Conservation (phyloP, 768 basidiomycete genomes). For the Rhizopogon sp. region DNA sequence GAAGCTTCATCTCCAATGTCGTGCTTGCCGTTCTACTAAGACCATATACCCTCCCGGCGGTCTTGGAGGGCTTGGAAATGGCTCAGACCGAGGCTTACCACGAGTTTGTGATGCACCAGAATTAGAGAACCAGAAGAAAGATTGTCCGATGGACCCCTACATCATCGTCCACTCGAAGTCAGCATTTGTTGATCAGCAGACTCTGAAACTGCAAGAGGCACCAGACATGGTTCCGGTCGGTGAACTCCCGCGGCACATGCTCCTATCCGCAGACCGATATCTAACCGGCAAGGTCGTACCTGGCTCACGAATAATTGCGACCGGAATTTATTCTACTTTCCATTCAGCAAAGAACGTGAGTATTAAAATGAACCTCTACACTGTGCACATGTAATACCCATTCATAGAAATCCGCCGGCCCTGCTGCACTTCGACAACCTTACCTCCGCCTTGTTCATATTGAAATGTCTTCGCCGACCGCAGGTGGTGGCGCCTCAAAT, state of each 20-base stretch:
- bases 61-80: constrained; percentile 82
- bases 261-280: constrained; percentile 86
- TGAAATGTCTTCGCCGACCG: constrained; percentile 78
- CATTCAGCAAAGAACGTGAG: constrained; percentile 80
- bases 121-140: constrained; percentile 81
- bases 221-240: constrained; percentile 99
- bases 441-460: constrained; percentile 93
- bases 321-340: constrained; percentile 96
- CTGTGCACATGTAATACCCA: neutral
- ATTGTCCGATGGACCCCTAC: constrained; percentile 95
- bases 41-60: constrained; percentile 73
- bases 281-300: constrained; percentile 92
- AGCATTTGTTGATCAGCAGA: constrained; percentile 92
- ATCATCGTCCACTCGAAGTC: constrained; percentile 94
- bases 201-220: constrained; percentile 94
- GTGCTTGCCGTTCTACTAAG: constrained; percentile 79
- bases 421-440: constrained; percentile 86
- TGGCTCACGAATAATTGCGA: constrained; percentile 91
- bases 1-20: constrained; percentile 88
- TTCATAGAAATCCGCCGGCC: constrained; percentile 68
- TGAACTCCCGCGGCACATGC: constrained; percentile 93
- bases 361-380: constrained; percentile 4
- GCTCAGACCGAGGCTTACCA: constrained; percentile 81
- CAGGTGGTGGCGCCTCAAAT: constrained; percentile 67
- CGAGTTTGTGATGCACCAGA: constrained; percentile 81